phyloP scores from a whole-genome alignment of 495 filamentous ascomycete genomes.

The Aspergillus coremiiformis region DNA sequence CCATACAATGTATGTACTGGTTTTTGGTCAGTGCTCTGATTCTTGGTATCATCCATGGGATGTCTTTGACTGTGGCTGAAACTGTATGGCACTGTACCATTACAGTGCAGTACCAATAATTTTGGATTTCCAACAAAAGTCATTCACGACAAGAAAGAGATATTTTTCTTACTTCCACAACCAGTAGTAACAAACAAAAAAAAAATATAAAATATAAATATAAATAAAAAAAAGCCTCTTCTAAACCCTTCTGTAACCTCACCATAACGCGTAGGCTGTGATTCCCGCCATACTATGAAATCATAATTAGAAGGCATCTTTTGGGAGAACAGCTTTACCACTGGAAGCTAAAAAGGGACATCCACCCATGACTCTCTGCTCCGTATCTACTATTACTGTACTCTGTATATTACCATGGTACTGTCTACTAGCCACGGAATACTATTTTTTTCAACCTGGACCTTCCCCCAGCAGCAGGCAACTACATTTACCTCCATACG shows the following conservation, averaged over 20 bases:
- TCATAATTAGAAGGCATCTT: neutral
- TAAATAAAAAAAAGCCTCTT: conserved; percentile 4
- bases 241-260: conserved; percentile 2
- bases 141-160: neutral
- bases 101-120: conserved; percentile 2
- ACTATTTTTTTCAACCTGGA: conserved; percentile 23
- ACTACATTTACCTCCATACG: conserved; percentile 4
- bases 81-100: conserved; percentile 11
- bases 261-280: conserved; percentile 3
- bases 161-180: conserved; percentile 7
- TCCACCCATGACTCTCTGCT: neutral
- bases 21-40: no score
- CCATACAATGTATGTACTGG: no score
- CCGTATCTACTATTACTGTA: neutral
- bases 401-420: neutral
- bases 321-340: no score
- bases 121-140: neutral
- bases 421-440: neutral
- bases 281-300: conserved; percentile 6
- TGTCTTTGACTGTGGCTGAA: neutral
- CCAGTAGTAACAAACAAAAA: no score
- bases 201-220: no score
- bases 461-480: conserved; percentile 13
- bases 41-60: no score
- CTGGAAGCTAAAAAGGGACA: neutral